These are phyloP conservation scores for Calophaca sinica DNA, from an alignment of 306 rosid genomes.

Conservation along the genomic window DNA sequence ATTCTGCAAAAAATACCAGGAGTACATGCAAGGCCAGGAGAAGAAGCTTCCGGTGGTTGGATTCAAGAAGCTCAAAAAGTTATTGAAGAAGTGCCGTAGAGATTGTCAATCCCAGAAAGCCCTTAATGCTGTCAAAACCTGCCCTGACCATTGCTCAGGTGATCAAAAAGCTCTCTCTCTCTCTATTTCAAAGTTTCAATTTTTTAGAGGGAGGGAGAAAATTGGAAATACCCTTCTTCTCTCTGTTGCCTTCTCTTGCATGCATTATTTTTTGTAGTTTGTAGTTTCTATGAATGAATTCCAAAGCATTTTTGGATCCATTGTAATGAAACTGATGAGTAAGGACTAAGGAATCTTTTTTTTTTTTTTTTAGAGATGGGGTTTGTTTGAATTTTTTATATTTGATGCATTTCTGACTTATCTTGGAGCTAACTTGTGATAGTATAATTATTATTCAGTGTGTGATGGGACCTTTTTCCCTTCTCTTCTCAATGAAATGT, in stretches of 20 bases:
- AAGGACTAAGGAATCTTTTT: neutral
- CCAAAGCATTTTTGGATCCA: neutral
- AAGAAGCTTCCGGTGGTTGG: constrained; percentile 79
- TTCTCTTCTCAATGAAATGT: constrained; percentile 88
- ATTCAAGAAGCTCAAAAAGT: constrained; percentile 89
- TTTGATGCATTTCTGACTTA: neutral
- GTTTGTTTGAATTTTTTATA: constrained; percentile 5
- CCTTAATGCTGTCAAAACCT: constrained; percentile 49
- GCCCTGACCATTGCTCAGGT: constrained; percentile 85
- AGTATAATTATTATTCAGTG: constrained; percentile 49
- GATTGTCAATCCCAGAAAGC: constrained; percentile 52
- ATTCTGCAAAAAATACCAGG: constrained; percentile 89
- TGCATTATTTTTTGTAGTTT: constrained; percentile 29
- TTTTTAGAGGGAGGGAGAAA: neutral
- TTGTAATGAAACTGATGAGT: neutral
- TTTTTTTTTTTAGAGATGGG: neutral
- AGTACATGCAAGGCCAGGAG: constrained; percentile 83
- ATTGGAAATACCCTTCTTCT: neutral
- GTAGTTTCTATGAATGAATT: neutral
- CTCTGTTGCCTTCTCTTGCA: neutral
- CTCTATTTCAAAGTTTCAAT: neutral
- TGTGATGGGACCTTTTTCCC: constrained; percentile 97
- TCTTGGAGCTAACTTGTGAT: neutral
- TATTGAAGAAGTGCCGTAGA: constrained; percentile 73
- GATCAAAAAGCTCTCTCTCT: neutral